Base-by-base conservation (phyloP, 2,329 filamentous ascomycete genomes). In the Decorospora gaudefroyi region DNA sequence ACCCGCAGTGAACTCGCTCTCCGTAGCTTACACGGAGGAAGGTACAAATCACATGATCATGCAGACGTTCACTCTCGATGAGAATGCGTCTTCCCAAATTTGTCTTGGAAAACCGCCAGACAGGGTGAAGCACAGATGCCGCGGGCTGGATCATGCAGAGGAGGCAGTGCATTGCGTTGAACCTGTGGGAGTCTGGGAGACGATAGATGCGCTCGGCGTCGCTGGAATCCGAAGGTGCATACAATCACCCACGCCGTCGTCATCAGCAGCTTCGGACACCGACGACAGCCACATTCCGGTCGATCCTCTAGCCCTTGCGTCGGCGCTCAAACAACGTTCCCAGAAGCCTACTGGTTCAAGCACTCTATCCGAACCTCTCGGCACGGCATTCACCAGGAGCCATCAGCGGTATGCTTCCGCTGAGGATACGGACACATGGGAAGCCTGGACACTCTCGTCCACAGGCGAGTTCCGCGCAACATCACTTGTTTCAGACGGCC, bases 111-210 rank as follows among this genome's bases (percentile, higher is more conserved):
- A 77, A 45, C 75, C 57, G 12, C 61, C 62, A 18, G 67, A 62
- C 6, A 62, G 58, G 31, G 58, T 48, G 6, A 49, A 53, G 15
- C 49, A 57, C 22, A 53, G 57, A 10, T 75, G 74, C 36, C 60
- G 61, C 19, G 62, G 65, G 1, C 62, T 73, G 9, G 59, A 65
- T 15, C 45, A 62, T 15, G 77, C 79, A 1, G 76, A 72, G 11
- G 77, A 82, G 53, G 67, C 74, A 2, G 76, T 72, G 26, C 77
- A 79, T 32, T 75, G 72, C 6, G 74, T 89, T 6, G 68, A 75
- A n/a, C 78, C 84, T 25, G 84, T 84, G 0, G 86, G 86, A 0
- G 65, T 72, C 0, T 90, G 86, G 86, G 80, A 84, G 48, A 73
- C 81, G 1, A 73, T 87, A 5, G 74, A 77, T 0, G 78, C 78